These are phyloP conservation scores for Solanum hybrid DNA, from an alignment of 305 asterid species.

Conservation along the genomic window DNA sequence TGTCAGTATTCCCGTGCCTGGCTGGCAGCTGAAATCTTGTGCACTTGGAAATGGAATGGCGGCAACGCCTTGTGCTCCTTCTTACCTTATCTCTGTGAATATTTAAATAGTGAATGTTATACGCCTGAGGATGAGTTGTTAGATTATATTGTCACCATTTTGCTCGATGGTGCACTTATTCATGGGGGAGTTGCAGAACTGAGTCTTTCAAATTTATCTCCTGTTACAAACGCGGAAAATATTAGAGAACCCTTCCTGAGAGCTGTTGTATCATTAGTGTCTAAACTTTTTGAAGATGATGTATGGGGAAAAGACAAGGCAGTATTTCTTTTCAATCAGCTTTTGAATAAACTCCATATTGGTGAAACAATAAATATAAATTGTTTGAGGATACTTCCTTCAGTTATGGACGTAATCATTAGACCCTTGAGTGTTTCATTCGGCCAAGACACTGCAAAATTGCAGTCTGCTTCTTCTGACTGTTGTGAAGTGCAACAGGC, in stretches of 20 bases:
- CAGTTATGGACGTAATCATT: conserved; percentile 58
- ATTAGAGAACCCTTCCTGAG: conserved; percentile 74
- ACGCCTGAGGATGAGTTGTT: conserved; percentile 32
- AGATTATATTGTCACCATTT: conserved; percentile 57
- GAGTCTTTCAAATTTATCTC: conserved; percentile 39
- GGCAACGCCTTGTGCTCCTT: conserved; percentile 69
- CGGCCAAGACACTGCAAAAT: conserved; percentile 18
- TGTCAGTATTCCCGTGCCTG: conserved; percentile 69
- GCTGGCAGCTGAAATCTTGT: conserved; percentile 96
- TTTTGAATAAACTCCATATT: conserved; percentile 55
- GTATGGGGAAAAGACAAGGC: conserved; percentile 75
- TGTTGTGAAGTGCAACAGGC: conserved; percentile 45
- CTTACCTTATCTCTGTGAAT: conserved; percentile 49
- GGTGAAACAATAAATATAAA: conserved; percentile 56
- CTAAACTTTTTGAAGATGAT: conserved; percentile 42
- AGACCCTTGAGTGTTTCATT: conserved; percentile 44
- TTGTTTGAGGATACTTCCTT: conserved; percentile 74
- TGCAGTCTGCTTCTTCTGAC: conserved; percentile 31
- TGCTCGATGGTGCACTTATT: conserved; percentile 89
- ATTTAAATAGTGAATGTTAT: conserved; percentile 28
- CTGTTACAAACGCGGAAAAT: conserved; percentile 47
- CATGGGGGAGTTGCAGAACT: conserved; percentile 51
- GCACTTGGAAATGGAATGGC: conserved; percentile 92
- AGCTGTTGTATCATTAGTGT: conserved; percentile 56
- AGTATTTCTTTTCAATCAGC: conserved; percentile 37